Evolutionary conservation across 1,284 basidiomycete species (phyloP), one percentile per base, ranked within the genome.

Genomic region (Leccinum pallidistipes): DNA sequence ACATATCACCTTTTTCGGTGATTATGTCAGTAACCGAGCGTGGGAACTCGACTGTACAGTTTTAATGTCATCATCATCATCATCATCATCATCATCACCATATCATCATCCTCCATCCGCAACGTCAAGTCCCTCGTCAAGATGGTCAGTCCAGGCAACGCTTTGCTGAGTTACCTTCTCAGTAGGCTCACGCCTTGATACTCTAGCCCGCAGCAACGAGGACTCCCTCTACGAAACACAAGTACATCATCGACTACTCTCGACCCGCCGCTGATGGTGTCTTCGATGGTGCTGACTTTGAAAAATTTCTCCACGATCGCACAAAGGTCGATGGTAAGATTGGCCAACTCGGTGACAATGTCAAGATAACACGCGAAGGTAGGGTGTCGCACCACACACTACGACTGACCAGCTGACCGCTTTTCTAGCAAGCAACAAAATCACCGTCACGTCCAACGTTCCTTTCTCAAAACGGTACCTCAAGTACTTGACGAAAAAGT

Each of bases 401-500:
- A 14, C 31, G 5, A 29, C 5, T 18, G 12, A 32, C n/a, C 14
- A 57, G 49, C 58, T 68, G 24, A 61, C 47, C 34, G 2, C 31
- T 55, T 32, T 49, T 24, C 12, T 59, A 89, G 83, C 84, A 72
- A 88, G 86, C 77, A 87, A 81, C 74, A 93, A 88, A 79, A 83
- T 96, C 74, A 90, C 87, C 62, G 85, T 96, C 66, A 87, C 88
- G 55, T 90, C 92, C 60, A 88, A 82, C 74, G 87, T 95, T 73
- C 86, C 91, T 58, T 90, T 96, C 79, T 96, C 94, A 61, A 97
- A 97, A 81, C 85, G 94, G 64, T 96, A 95, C 78, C 85, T 94
- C 71, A 94, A 95, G 80, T 97, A 96, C 80, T 84, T 96, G 66
- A 96, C 94, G 62, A 96, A 96, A 84, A 96, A 96, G 83, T 95